Base-by-base conservation (phyloP, 208 protist genomes). In the Novymonas esmeraldas region DNA sequence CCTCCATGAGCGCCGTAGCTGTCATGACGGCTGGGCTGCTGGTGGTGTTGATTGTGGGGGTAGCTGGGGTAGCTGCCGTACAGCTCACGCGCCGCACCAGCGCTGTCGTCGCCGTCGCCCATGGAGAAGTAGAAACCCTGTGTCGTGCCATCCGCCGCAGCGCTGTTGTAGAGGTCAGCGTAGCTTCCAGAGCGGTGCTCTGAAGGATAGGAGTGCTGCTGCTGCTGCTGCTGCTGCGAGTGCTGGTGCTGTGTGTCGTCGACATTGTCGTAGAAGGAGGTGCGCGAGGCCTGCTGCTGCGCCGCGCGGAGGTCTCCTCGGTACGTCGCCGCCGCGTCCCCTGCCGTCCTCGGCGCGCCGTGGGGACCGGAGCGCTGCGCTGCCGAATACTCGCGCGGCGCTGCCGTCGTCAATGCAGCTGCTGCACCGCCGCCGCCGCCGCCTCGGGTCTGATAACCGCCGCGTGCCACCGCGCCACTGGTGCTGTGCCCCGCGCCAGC, bases 91-190 rank as follows among this genome's bases (percentile, higher is more conserved):
- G 50, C 50, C 7, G 59, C n/a, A 33, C 16, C 39, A 5, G 34
- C 45, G 2, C 33, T 2, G 1, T 70, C 55, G 0, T 56, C 55
- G 9, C 28, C 41, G 1, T 50, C 55, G 34, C 54, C 60, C 61
- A 73, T 67, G 9, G 61, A 73, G 46, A 41, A 67, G 26, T 52
- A 67, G 29, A 60, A 73, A 31, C 58, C 68, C 42, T 73, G 68
- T 28, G 60, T 61, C 13, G 58, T 73, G 48, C 58, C 68, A 20
- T 73, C 58, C 0, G 61, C 51, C 10, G 45, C 54, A n/a, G 39
- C 41, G n/a, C 59, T 42, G 0, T 34, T 36, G 50, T 65, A 73
- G 18, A 56, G 39, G 33, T 70, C 55, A 18, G 57, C 28, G 38
- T 38, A 58, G 20, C 29, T n/a, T 2, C 14, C 22, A 3, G 52